Conservation (phyloP, 1,284 basidiomycete genomes). For the Marasmius sp. region DNA sequence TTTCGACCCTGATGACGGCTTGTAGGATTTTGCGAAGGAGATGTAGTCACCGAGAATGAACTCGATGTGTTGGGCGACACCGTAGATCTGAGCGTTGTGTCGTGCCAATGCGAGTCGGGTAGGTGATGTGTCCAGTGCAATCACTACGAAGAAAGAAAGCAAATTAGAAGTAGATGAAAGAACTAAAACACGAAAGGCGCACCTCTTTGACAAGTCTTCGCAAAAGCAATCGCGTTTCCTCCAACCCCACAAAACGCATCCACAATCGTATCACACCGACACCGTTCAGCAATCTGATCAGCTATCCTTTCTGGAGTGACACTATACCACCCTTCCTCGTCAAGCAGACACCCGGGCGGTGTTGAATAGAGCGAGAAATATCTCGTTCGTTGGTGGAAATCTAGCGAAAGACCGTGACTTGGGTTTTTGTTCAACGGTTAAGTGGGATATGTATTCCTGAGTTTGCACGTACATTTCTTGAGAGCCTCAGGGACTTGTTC, state of each 20-base stretch:
- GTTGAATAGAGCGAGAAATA: slow-evolving; percentile 81
- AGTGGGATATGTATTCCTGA: neutral
- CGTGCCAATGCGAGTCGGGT: slow-evolving; percentile 82
- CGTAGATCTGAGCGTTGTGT: slow-evolving; percentile 92
- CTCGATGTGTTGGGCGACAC: slow-evolving; percentile 91
- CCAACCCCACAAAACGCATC: slow-evolving; percentile 98
- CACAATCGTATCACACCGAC: slow-evolving; percentile 79
- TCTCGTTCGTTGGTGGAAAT: slow-evolving; percentile 82
- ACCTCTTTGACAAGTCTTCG: slow-evolving; percentile 91
- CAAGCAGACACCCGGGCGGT: slow-evolving; percentile 68
- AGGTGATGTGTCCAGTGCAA: slow-evolving; percentile 89
- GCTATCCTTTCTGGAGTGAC: slow-evolving; percentile 95
- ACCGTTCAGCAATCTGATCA: slow-evolving; percentile 88
- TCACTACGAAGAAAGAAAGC: slow-evolving; percentile 54
- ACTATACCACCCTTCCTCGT: slow-evolving; percentile 95
- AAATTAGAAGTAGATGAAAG: neutral
- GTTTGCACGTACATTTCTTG: neutral
- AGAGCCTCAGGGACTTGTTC: neutral
- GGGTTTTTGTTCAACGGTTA: neutral
- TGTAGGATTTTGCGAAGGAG: slow-evolving; percentile 68
- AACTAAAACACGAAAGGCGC: slow-evolving; percentile 22
- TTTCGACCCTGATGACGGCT: slow-evolving; percentile 26
- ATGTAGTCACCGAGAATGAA: slow-evolving; percentile 90
- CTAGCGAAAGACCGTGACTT: slow-evolving; percentile 40
- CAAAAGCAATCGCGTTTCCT: slow-evolving; percentile 97